Conservation (phyloP, 352 stramenopile genomes). For the Globisporangium splendens region DNA sequence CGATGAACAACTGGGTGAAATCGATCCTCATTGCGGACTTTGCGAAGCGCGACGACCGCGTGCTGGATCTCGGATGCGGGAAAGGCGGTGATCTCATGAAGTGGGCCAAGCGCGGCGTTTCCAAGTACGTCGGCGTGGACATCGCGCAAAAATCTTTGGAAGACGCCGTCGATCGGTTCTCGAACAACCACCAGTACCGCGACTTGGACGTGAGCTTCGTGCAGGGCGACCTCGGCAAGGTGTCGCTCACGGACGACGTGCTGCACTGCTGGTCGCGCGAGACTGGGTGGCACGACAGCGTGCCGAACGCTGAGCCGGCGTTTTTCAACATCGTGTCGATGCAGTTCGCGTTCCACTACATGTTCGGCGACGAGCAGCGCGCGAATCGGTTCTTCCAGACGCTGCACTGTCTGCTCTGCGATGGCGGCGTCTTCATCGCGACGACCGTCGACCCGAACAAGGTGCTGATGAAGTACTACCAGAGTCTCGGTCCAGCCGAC, state of each 20-base stretch:
- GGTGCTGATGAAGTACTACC: slow-evolving; percentile 83
- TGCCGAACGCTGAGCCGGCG: slow-evolving; percentile 33
- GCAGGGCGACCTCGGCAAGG: slow-evolving; percentile 68
- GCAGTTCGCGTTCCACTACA: slow-evolving; percentile 99
- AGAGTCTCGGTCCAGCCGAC: slow-evolving; percentile 28
- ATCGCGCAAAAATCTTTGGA: slow-evolving; percentile 96
- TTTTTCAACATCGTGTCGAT: slow-evolving; percentile 97
- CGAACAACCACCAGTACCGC: slow-evolving; percentile 58
- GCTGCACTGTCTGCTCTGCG: slow-evolving; percentile 87
- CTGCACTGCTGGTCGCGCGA: slow-evolving; percentile 71
- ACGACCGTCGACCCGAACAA: slow-evolving; percentile 97
- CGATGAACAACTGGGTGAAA: slow-evolving; percentile 99
- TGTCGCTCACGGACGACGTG: slow-evolving; percentile 61
- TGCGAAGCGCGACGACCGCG: slow-evolving; percentile 73
- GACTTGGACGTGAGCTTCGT: slow-evolving; percentile 80
- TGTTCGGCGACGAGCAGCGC: slow-evolving; percentile 93
- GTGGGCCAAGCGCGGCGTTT: slow-evolving; percentile 90
- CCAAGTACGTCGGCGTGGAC: slow-evolving; percentile 96
- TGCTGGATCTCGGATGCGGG: slow-evolving; percentile 97
- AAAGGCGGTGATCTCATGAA: slow-evolving; percentile 99
- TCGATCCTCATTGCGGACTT: slow-evolving; percentile 93
- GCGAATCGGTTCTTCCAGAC: slow-evolving; percentile 93
- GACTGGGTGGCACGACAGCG: slow-evolving; percentile 51
- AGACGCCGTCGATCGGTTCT: slow-evolving; percentile 88
- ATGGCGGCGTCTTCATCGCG: slow-evolving; percentile 94